Evolutionary conservation across 1,284 basidiomycete species (phyloP), one percentile per base, ranked within the genome.

Genomic region (Cryptococcus sp.): DNA sequence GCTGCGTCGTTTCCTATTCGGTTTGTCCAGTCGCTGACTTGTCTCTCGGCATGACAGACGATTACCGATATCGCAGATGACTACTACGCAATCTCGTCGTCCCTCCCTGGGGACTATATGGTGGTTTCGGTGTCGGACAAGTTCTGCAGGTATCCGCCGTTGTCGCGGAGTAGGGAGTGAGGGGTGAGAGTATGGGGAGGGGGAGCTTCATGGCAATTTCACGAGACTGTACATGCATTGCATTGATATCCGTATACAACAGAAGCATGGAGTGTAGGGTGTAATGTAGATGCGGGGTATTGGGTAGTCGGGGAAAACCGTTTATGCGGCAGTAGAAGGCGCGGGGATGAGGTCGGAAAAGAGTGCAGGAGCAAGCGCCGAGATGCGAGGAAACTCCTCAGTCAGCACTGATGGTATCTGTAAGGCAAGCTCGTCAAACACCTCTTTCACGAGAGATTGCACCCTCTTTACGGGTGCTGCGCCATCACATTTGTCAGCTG

Each of bases 41-140:
- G 18, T 28, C 18, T 37, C 44, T 39, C 50, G 36, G n/a, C n/a
- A 21, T 50, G 43, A n/a, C n/a, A n/a, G n/a, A n/a, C n/a, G n/a
- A n/a, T n/a, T n/a, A n/a, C n/a, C n/a, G n/a, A n/a, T 28, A 16
- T 28, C 33, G 2, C 59, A 75, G 70, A 91, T 8, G 80, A 85
- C 18, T 85, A 85, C 68, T 96, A 95, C 73, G 89, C 89, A 3
- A 87, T 98, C 62, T 91, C 85, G 71, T 91, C 91, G 8, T 87
- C 89, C 3, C 77, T 89, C 50, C 91, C 95, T 81, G 92, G 92
- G 85, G 73, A 58, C 80, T 78, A 62, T 28, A 54, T 55, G 13
- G 88, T 98, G n/a, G 91, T 89, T 5, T 91, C 87, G 55, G 86
- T 95, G 53, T 84, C 87, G 20, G 91, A 95, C 75, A 82, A 82